A percentile compares a stretch with the other conserved stretches of the same genome.
Evolutionary conservation across 805 yeast species (phyloP).

Genomic region (Spathaspora passalidarum): DNA sequence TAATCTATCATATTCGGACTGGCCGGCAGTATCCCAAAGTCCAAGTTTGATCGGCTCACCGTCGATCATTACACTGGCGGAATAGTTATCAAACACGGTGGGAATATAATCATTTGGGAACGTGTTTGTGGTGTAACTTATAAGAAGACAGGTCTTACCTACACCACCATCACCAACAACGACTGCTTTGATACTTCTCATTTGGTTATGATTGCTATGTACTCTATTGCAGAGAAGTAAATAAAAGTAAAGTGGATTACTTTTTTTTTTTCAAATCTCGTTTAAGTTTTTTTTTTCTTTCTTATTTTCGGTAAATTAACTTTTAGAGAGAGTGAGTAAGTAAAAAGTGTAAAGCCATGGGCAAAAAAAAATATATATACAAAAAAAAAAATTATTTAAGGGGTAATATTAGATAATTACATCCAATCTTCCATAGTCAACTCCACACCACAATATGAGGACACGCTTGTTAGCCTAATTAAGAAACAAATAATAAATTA

Average conservation of each 20-base stretch:
- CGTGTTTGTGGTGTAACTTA: conserved; percentile 86
- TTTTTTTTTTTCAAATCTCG: neutral
- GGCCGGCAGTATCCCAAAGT: conserved; percentile 96
- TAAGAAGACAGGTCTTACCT: conserved; percentile 86
- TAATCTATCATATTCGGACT: conserved; percentile 84
- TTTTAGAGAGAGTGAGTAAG: neutral
- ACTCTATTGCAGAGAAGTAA: no score
- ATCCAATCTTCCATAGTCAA: no score
- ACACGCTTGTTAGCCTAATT: no score
- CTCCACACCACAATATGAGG: no score
- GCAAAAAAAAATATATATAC: no score
- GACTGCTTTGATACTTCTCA: conserved; percentile 89
- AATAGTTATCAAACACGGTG: conserved; percentile 88
- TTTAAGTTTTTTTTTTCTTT: no score
- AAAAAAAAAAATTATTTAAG: no score
- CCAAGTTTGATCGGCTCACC: conserved; percentile 82
- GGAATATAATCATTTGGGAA: conserved; percentile 94
- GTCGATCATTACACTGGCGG: conserved; percentile 81
- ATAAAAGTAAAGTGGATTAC: neutral
- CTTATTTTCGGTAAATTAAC: neutral
- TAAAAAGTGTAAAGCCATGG: no score
- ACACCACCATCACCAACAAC: conserved; percentile 97
- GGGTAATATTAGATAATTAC: no score
- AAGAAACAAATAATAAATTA: no score
- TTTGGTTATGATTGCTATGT: no score